Conservation (phyloP, 257 asterid species). For the Solanum appendiculatum region DNA sequence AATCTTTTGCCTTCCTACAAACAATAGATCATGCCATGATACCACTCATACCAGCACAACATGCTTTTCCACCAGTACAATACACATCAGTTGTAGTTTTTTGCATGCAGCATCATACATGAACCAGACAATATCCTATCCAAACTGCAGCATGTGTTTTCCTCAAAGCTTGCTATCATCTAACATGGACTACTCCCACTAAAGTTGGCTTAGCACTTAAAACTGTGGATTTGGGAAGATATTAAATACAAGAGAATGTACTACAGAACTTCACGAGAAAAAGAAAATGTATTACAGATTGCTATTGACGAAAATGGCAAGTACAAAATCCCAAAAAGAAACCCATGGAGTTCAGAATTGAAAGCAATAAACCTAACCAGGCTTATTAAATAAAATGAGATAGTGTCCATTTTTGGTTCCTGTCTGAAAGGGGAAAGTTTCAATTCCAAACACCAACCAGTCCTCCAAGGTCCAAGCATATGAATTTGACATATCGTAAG, state of each 20-base stretch:
- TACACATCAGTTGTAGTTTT: neutral
- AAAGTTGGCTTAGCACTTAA: neutral
- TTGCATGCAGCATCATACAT: neutral
- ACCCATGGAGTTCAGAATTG: neutral
- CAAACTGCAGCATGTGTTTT: neutral
- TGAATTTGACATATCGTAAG: neutral
- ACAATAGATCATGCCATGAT: neutral
- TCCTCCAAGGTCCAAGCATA: neutral
- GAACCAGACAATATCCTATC: neutral
- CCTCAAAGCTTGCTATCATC: neutral
- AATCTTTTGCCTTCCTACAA: neutral
- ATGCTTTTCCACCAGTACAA: neutral
- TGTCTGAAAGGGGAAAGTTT: neutral
- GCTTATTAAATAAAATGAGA: neutral
- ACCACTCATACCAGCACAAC: neutral
- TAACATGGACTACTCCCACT: neutral
- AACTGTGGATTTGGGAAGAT: neutral
- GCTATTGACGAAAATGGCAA: neutral
- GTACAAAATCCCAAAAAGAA: neutral
- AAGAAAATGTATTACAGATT: neutral
- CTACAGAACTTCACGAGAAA: neutral
- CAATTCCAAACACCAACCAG: neutral
- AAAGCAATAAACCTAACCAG: neutral
- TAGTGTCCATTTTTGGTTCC: neutral
- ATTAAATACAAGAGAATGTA: neutral